phyloP scores from a whole-genome alignment of 179 eudicot genomes.

The Spinacia oleracea region DNA sequence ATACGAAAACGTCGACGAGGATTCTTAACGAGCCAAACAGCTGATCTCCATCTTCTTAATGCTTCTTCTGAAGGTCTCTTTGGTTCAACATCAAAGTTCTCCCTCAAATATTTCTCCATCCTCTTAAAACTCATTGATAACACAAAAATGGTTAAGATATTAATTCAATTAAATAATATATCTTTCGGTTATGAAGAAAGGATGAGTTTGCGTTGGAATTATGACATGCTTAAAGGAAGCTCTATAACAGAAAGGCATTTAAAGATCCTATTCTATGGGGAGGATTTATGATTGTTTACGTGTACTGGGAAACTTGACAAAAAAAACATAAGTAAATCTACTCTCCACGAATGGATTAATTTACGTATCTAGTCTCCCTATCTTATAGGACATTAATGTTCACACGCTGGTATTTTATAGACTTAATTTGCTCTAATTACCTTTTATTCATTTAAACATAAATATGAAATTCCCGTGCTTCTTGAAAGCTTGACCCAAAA shows the following conservation, averaged over 20 bases:
- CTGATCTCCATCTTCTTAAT: constrained; percentile 61
- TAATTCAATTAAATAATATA: too few relatives aligned
- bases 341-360: not conserved
- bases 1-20: constrained; percentile 82
- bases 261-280: not conserved
- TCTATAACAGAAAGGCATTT: not conserved
- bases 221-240: not conserved
- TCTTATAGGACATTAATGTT: too few relatives aligned
- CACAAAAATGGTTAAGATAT: not conserved
- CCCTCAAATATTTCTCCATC: constrained; percentile 68
- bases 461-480: too few relatives aligned
- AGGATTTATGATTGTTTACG: not conserved
- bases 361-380: too few relatives aligned
- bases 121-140: not conserved
- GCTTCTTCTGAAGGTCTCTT: constrained; percentile 75
- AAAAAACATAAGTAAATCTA: too few relatives aligned
- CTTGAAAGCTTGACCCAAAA: too few relatives aligned
- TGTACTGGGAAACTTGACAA: not conserved
- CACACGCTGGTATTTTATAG: too few relatives aligned
- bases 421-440: too few relatives aligned
- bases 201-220: not conserved
- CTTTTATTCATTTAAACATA: too few relatives aligned
- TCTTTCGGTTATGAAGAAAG: too few relatives aligned
- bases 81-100: constrained; percentile 62
- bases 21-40: constrained; percentile 77